These are phyloP conservation scores for Naganishia friedmannii DNA, from an alignment of 768 basidiomycete genomes.

Conservation along the genomic window DNA sequence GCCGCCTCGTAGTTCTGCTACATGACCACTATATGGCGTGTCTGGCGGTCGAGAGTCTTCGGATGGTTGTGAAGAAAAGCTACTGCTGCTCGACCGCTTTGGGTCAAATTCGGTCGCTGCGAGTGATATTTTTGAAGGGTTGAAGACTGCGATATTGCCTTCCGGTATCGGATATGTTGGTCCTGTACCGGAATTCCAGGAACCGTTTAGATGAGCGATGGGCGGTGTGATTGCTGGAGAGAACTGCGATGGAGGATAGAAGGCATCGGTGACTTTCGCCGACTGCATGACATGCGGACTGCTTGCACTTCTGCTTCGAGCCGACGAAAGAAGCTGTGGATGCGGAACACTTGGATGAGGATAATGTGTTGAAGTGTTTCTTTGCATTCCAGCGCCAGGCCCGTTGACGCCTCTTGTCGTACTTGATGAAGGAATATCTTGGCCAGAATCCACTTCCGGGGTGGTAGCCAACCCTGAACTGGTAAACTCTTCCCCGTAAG, in stretches of 20 bases:
- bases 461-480: constrained; percentile 11
- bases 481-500: constrained; percentile 19
- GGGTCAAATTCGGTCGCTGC: constrained; percentile 32
- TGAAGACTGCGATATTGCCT: not conserved
- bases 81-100: constrained; percentile 45
- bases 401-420: constrained; percentile 30
- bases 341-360: constrained; percentile 26
- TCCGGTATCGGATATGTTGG: constrained; percentile 10
- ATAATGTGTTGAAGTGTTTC: constrained; percentile 9
- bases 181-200: not conserved
- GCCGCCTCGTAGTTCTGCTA: constrained; percentile 22
- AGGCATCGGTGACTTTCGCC: constrained; percentile 31
- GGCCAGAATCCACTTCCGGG: constrained; percentile 27
- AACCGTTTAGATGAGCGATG: not conserved
- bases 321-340: constrained; percentile 32
- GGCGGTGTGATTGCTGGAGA: constrained; percentile 19
- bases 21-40: constrained; percentile 45
- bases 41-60: constrained; percentile 60
- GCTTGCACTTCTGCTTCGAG: constrained; percentile 53
- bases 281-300: constrained; percentile 54
- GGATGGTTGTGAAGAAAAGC: constrained; percentile 56
- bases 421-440: constrained; percentile 32
- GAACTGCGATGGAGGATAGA: constrained; percentile 26
- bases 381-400: constrained; percentile 1
- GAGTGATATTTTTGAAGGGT: constrained; percentile 20